Conservation (phyloP, 345 rosid genomes). For the Dipteronia dyeriana region DNA sequence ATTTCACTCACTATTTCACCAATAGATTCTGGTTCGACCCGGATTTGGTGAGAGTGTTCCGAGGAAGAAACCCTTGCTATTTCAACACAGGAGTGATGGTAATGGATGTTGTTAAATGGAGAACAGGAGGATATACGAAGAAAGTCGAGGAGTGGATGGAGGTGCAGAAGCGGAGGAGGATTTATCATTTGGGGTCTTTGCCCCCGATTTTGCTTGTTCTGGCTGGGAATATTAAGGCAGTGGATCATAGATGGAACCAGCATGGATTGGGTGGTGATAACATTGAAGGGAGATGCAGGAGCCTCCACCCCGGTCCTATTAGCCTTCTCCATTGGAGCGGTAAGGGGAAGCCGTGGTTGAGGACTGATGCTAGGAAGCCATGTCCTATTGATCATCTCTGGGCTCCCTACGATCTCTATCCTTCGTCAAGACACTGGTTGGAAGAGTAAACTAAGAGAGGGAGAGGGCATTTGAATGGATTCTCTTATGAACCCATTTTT, state of each 20-base stretch:
- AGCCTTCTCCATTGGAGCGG: constrained; percentile 77
- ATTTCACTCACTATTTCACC: constrained; percentile 57
- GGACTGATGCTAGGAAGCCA: constrained; percentile 60
- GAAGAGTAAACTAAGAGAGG: constrained; percentile 35
- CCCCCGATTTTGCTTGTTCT: constrained; percentile 65
- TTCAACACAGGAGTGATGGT: constrained; percentile 77
- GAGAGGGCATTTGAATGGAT: background rate
- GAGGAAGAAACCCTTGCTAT: constrained; percentile 60
- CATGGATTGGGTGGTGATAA: constrained; percentile 77
- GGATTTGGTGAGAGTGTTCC: constrained; percentile 36
- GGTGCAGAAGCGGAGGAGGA: constrained; percentile 56
- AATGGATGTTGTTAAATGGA: constrained; percentile 62
- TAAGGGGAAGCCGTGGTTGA: constrained; percentile 69
- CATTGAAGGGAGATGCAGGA: constrained; percentile 57
- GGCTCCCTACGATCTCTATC: constrained; percentile 73
- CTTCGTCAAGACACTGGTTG: constrained; percentile 50
- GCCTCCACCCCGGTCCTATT: constrained; percentile 69
- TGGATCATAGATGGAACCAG: constrained; percentile 71
- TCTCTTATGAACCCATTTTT: background rate
- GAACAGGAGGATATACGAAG: constrained; percentile 45
- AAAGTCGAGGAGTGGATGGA: constrained; percentile 65
- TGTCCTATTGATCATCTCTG: constrained; percentile 63
- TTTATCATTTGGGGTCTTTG: constrained; percentile 62
- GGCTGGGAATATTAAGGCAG: constrained; percentile 63
- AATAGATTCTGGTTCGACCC: constrained; percentile 53